Conservation (phyloP, 2,329 filamentous ascomycete species). For the Fusarium algeriense region DNA sequence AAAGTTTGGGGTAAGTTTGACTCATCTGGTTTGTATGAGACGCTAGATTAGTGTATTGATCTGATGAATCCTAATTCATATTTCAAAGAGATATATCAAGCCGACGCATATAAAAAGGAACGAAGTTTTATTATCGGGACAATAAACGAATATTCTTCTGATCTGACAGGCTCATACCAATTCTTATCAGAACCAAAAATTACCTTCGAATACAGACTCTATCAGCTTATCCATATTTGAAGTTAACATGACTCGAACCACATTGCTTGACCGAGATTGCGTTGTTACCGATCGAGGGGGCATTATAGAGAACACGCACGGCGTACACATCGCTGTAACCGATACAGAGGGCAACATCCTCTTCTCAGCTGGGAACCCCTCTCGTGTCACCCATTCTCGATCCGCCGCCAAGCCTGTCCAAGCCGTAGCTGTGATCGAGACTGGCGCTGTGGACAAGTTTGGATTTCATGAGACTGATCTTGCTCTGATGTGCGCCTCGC, state of each 20-base stretch:
- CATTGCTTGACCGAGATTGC: conserved; percentile 41
- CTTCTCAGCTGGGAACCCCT: conserved; percentile 56
- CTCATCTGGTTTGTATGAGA: not conserved
- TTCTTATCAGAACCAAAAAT: not conserved
- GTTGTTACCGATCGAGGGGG: conserved; percentile 55
- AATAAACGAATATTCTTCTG: too few relatives aligned
- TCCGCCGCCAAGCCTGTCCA: conserved; percentile 62
- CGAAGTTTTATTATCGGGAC: too few relatives aligned
- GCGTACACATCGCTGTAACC: conserved; percentile 57
- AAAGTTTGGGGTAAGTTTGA: not conserved
- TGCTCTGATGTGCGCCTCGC: conserved; percentile 61
- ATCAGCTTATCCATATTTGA: not conserved
- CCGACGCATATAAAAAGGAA: not conserved
- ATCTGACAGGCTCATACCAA: not conserved
- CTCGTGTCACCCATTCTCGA: conserved; percentile 56
- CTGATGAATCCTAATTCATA: not conserved
- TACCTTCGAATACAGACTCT: not conserved
- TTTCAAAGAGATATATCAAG: not conserved
- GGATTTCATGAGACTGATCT: conserved; percentile 57
- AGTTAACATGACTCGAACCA: conserved; percentile 27
- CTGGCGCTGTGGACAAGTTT: conserved; percentile 53
- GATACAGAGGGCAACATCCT: conserved; percentile 55
- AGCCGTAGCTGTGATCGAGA: conserved; percentile 59
- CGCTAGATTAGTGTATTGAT: not conserved
- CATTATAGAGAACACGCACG: conserved; percentile 59